Base-by-base conservation (phyloP, 2,329 filamentous ascomycete genomes). In the Thelonectria discophora region DNA sequence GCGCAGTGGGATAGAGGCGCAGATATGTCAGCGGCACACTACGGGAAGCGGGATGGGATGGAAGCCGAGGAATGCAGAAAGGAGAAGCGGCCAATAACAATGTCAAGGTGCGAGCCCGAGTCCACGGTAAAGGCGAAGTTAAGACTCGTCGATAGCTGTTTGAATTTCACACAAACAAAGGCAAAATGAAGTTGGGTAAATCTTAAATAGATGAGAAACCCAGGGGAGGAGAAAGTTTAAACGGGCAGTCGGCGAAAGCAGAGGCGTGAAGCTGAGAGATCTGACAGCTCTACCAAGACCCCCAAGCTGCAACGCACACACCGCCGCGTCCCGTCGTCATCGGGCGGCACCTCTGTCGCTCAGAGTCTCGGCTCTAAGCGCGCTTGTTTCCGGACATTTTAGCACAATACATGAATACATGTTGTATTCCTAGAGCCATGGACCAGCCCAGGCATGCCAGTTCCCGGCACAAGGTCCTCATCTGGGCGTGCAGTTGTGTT, bases 301-400 rank as follows among this genome's bases (percentile, higher is more conserved):
- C 20, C 13, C n/a, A 18, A 46, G 5, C 10, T 34, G 13, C 32
- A 8, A 21, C 43, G 3, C 37, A 52, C 37, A 51, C 49, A 52
- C 24, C 49, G 37, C 24, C 34, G 50, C 39, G 32, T 42, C 37
- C 39, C 20, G 20, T 34, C 32, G 32, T 34, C 20, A 18, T 18
- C 20, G 20, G 32, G 20, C 18, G 42, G 13, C 17, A 42, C 52
- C n/a, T n/a, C n/a, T n/a, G n/a, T n/a, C n/a, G n/a, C n/a, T n/a
- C n/a, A n/a, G n/a, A n/a, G n/a, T n/a, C n/a, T n/a, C 48, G 53
- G 52, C 47, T 48, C 42, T 39, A 47, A 56, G 48, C 58, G 48
- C 53, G 52, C 58, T 61, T 61, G 42, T 47, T 56, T 49, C 58
- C 47, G 58, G n/a, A n/a, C 21, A 50, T 43, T 52, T 53, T 27